A percentile compares a stretch with the other conserved stretches of the same genome.
Conservation (phyloP, 208 protist species). For the Leishmania martiniquensis region DNA sequence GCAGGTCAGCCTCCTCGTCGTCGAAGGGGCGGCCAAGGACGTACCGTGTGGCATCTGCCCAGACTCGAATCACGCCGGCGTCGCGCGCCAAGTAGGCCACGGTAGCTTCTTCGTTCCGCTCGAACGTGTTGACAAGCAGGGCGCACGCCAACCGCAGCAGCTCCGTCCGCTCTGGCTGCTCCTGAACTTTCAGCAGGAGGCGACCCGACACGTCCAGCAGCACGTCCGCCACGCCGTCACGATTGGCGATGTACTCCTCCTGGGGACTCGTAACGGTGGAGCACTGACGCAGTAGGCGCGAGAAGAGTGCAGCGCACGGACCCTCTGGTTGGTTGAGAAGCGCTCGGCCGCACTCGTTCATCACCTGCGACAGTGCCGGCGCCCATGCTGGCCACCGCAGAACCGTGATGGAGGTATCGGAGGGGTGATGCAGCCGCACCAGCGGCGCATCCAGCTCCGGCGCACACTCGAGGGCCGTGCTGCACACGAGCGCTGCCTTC, state of each 20-base stretch:
- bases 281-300: conserved; percentile 59
- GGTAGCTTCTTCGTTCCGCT: conserved; percentile 59
- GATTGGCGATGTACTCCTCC: conserved; percentile 45
- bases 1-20: conserved; percentile 77
- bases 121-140: conserved; percentile 79
- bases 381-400: conserved; percentile 61
- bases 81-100: conserved; percentile 49
- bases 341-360: conserved; percentile 48
- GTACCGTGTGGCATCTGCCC: conserved; percentile 51
- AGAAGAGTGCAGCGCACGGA: conserved; percentile 31
- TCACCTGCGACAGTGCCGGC: conserved; percentile 41
- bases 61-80: conserved; percentile 42
- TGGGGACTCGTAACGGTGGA: conserved; percentile 60
- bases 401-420: conserved; percentile 60
- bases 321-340: conserved; percentile 46
- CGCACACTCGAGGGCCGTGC: conserved; percentile 59
- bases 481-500: conserved; percentile 65
- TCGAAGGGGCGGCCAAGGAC: conserved; percentile 49
- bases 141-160: conserved; percentile 61
- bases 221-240: conserved; percentile 39
- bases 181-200: conserved; percentile 39
- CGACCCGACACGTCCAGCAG: conserved; percentile 53
- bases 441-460: conserved; percentile 33
- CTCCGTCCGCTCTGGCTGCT: conserved; percentile 36
- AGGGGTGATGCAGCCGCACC: conserved; percentile 43